Conservation (phyloP, 2,329 filamentous ascomycete genomes). For the Aspergillus floridensis region DNA sequence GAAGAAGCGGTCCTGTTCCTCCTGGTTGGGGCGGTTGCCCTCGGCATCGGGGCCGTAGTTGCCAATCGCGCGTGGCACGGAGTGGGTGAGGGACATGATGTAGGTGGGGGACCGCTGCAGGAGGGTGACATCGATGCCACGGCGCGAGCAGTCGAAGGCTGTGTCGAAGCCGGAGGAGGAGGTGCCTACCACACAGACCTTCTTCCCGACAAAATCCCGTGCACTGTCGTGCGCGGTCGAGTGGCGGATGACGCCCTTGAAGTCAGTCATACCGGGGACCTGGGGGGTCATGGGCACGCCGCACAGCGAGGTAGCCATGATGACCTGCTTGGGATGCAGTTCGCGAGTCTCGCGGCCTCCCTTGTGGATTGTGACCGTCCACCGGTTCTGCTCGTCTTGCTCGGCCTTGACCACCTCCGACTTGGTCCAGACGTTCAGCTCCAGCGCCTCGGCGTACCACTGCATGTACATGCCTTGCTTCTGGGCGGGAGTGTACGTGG, state of each 20-base stretch:
- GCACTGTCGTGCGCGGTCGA: constrained; percentile 22
- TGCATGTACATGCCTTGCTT: constrained; percentile 31
- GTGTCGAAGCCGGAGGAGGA: constrained; percentile 31
- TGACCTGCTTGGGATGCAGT: constrained; percentile 25
- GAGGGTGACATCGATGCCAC: constrained; percentile 28
- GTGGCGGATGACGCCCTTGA: constrained; percentile 24
- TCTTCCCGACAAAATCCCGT: constrained; percentile 29
- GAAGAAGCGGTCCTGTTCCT: constrained; percentile 6
- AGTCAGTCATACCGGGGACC: constrained; percentile 29
- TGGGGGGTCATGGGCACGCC: constrained; percentile 29
- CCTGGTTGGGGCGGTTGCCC: constrained; percentile 1
- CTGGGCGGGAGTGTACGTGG: constrained; percentile 32
- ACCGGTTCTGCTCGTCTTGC: constrained; percentile 18
- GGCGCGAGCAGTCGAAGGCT: constrained; percentile 25
- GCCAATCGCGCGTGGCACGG: constrained; percentile 28
- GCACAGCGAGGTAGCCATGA: constrained; percentile 26
- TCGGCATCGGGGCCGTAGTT: constrained; percentile 17
- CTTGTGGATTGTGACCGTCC: constrained; percentile 24
- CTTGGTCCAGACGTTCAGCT: constrained; percentile 28
- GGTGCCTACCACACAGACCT: constrained; percentile 30
- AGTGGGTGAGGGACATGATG: constrained; percentile 28
- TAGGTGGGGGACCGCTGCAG: constrained; percentile 34
- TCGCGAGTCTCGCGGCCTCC: constrained; percentile 21
- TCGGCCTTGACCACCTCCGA: constrained; percentile 22
- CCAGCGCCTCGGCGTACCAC: constrained; percentile 28